Percentiles rank a stretch among this genome's conserved stretches.
phyloP scores from a whole-genome alignment of 1,284 basidiomycete species.

The Megacollybia platyphylla region DNA sequence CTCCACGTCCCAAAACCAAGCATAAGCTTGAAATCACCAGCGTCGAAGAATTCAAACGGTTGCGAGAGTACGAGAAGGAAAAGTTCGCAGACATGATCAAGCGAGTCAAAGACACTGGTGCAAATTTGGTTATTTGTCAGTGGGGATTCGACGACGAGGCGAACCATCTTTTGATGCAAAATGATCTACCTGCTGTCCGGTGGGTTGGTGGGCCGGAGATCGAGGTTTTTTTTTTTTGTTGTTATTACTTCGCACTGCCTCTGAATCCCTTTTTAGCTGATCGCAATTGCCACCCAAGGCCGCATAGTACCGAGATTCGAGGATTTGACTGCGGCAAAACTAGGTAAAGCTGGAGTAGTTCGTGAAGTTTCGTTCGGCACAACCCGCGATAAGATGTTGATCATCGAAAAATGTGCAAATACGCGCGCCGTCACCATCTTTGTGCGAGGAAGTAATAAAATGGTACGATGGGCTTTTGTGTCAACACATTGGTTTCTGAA shows the following conservation, averaged over 20 bases:
- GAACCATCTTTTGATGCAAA: slow-evolving; percentile 96
- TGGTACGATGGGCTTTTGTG: slow-evolving; percentile 42
- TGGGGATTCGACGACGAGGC: slow-evolving; percentile 99
- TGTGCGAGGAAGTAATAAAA: slow-evolving; percentile 96
- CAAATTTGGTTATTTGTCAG: slow-evolving; percentile 97
- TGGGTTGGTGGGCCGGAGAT: slow-evolving; percentile 99
- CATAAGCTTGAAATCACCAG: slow-evolving; percentile 97
- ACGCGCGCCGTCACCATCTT: slow-evolving; percentile 95
- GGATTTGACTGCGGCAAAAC: slow-evolving; percentile 83
- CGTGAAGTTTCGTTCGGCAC: slow-evolving; percentile 94
- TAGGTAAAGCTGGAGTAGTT: slow-evolving; percentile 88
- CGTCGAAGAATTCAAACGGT: slow-evolving; percentile 96
- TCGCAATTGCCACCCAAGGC: slow-evolving; percentile 97
- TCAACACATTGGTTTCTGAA: slow-evolving; percentile 3
- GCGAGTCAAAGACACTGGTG: slow-evolving; percentile 94
- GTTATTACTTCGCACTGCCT: slow-evolving; percentile 1
- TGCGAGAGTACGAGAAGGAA: slow-evolving; percentile 90
- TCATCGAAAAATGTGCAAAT: slow-evolving; percentile 98
- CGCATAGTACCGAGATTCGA: slow-evolving; percentile 98
- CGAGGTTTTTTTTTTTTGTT: slow-evolving; percentile 48
- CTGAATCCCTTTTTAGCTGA: slow-evolving; percentile 43
- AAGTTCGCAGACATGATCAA: slow-evolving; percentile 98
- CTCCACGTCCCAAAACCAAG: slow-evolving; percentile 97
- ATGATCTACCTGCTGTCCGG: slow-evolving; percentile 93
- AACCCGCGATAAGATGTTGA: slow-evolving; percentile 97